phyloP scores from a whole-genome alignment of 1,139 yeast species.

The Chernovozyma aurita region DNA sequence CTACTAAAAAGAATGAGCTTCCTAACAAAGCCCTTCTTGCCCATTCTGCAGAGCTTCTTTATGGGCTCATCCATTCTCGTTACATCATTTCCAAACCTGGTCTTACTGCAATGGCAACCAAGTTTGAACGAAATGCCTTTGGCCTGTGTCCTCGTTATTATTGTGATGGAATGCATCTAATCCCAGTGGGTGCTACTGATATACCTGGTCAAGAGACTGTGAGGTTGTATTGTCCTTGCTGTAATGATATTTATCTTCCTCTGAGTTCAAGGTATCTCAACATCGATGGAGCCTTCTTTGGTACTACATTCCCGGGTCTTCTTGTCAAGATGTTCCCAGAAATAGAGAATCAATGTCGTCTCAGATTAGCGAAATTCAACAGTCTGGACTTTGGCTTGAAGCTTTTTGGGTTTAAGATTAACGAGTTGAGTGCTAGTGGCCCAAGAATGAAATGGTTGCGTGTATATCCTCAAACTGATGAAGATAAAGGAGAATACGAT shows the following conservation, averaged over 20 bases:
- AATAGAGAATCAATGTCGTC: constrained; percentile 50
- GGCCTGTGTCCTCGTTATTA: constrained; percentile 89
- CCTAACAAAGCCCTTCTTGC: constrained; percentile 75
- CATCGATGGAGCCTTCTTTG: constrained; percentile 95
- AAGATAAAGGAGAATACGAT: constrained; percentile 56
- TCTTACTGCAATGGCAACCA: constrained; percentile 90
- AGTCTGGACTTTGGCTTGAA: constrained; percentile 61
- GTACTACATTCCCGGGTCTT: constrained; percentile 91
- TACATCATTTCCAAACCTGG: constrained; percentile 89
- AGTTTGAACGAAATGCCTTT: constrained; percentile 83
- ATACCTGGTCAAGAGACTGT: constrained; percentile 91
- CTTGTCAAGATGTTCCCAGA: constrained; percentile 89
- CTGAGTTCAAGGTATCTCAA: constrained; percentile 78
- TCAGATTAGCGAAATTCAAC: constrained; percentile 49
- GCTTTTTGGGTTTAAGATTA: constrained; percentile 82
- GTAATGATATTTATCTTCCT: constrained; percentile 87
- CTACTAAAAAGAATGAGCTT: constrained; percentile 29
- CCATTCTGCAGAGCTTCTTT: constrained; percentile 85
- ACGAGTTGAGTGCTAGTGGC: constrained; percentile 73
- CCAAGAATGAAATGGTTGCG: constrained; percentile 96
- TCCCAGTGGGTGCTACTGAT: constrained; percentile 92
- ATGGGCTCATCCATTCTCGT: constrained; percentile 92
- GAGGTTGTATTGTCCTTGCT: constrained; percentile 88
- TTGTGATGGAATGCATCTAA: constrained; percentile 87
- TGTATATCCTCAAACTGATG: constrained; percentile 58